phyloP scores from a whole-genome alignment of 495 filamentous ascomycete species.

The Hyphodiscus hymeniophilus region DNA sequence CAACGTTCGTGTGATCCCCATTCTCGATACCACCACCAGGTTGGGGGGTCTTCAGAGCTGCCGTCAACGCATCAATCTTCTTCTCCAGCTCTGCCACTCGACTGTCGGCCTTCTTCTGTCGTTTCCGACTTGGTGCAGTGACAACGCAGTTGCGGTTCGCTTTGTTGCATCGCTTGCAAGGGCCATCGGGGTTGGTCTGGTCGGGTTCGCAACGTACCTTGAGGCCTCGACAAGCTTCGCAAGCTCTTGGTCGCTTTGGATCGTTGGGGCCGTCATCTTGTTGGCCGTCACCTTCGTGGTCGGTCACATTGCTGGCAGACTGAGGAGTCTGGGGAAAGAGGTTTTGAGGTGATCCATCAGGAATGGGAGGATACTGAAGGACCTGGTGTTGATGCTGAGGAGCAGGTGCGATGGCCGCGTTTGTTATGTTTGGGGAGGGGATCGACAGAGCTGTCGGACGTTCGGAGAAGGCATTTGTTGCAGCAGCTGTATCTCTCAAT shows the following conservation, averaged over 20 bases:
- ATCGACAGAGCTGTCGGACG: background rate
- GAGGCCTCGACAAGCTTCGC: slow-evolving; percentile 80
- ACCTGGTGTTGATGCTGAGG: background rate
- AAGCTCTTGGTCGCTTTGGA: slow-evolving; percentile 64
- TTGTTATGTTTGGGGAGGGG: background rate
- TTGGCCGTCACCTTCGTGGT: background rate
- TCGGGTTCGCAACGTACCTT: slow-evolving; percentile 88
- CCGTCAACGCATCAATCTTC: slow-evolving; percentile 83
- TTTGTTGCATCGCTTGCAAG: slow-evolving; percentile 84
- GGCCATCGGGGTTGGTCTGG: slow-evolving; percentile 46
- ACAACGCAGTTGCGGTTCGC: slow-evolving; percentile 71
- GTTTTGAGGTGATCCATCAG: slow-evolving; percentile 4
- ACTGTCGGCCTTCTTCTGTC: slow-evolving; percentile 89
- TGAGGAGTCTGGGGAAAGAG: slow-evolving; percentile 19
- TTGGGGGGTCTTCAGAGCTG: slow-evolving; percentile 50
- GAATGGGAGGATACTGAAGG: slow-evolving; percentile 8
- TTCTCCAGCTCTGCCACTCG: slow-evolving; percentile 89
- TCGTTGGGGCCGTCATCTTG: slow-evolving; percentile 13
- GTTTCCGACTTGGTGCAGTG: slow-evolving; percentile 73
- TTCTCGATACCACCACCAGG: slow-evolving; percentile 3
- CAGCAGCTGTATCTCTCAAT: background rate
- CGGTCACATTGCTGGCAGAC: slow-evolving; percentile 7
- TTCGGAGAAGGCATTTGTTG: background rate
- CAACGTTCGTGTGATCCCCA: background rate
- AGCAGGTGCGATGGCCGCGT: background rate